A percentile compares a stretch with the other conserved stretches of the same genome.
phyloP scores from a whole-genome alignment of 805 yeast species.

The Suhomyces kilbournensis region DNA sequence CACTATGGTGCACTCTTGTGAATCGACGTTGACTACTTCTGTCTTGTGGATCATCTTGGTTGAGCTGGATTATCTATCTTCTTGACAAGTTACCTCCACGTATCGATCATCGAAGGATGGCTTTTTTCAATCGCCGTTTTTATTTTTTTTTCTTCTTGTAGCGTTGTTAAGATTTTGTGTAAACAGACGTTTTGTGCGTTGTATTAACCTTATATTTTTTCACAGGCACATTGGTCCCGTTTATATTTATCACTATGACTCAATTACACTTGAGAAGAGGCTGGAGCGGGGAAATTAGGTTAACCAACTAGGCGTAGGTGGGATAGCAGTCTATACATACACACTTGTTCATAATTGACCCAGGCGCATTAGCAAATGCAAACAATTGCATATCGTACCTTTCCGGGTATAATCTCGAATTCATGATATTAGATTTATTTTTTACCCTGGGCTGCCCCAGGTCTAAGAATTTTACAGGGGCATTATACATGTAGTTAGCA shows the following conservation, averaged over 20 bases:
- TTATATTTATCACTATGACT: not conserved
- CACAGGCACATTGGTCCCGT: not conserved
- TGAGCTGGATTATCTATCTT: not conserved
- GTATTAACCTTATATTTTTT: not conserved
- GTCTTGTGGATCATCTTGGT: slow-evolving; percentile 10
- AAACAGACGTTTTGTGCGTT: not conserved
- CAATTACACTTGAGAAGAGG: not conserved
- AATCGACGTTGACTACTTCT: slow-evolving; percentile 6
- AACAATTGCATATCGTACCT: not conserved
- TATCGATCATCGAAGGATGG: not conserved
- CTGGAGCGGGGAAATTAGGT: not conserved
- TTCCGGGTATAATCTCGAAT: not conserved
- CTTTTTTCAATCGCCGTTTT: not conserved
- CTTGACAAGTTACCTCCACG: not conserved
- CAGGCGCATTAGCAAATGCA: not conserved
- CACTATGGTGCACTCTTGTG: slow-evolving; percentile 13
- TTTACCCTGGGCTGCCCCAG: not conserved
- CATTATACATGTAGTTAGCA: not conserved
- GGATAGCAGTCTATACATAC: not conserved
- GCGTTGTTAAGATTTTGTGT: not conserved
- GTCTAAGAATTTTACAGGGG: not conserved
- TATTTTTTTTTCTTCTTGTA: not conserved
- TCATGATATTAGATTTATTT: not conserved
- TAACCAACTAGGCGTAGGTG: not conserved
- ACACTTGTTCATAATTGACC: not conserved